Evolutionary conservation across 345 rosid species (phyloP), one percentile per base, ranked within the genome.

Genomic region (Salix purpurea): DNA sequence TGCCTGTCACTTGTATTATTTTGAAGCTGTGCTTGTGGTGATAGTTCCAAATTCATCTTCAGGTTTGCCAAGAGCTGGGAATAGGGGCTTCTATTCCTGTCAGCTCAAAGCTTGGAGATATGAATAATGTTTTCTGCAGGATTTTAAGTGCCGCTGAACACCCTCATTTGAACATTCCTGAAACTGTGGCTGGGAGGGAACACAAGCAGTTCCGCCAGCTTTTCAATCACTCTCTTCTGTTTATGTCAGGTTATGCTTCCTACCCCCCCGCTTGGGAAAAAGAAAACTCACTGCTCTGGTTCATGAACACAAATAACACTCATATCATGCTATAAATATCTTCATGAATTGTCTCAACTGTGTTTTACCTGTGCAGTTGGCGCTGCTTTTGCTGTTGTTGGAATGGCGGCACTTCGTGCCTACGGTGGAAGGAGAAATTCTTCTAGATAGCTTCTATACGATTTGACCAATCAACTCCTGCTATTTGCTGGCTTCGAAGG

Each of bases 41-140:
- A 76, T 10, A 23, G 56, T 46, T 56, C 7, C 36, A 24, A 54
- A 16, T 64, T 73, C 18, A 37, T 48, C 46, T 78, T 58, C 78
- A 93, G 97, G 91, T 91, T 52, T 87, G 91, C 80, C 90, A 84
- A 80, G 88, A 89, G 64, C 76, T 91, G 80, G 94, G 96, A 69
- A 90, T 92, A 74, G 95, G 90, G 68, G 80, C 88, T 4, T 88
- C 92, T 21, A 83, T 89, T 74, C 82, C 89, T 34, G 71, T 90
- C 36, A 86, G 94, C 79, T 75, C 85, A 82, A 91, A 85, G 75
- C 65, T 74, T 23, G 88, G 87, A 75, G 91, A 89, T 50, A 30
- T 81, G 71, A 89, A 87, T 73, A 86, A 82, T 78, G 64, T 89
- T 21, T 90, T 88, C 81, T 71, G 78, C 70, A 90, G 85, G 87